Percentiles rank a stretch among this genome's conserved stretches.
phyloP scores from a whole-genome alignment of 2,329 filamentous ascomycete genomes.

The Ophiostoma tasmaniense region DNA sequence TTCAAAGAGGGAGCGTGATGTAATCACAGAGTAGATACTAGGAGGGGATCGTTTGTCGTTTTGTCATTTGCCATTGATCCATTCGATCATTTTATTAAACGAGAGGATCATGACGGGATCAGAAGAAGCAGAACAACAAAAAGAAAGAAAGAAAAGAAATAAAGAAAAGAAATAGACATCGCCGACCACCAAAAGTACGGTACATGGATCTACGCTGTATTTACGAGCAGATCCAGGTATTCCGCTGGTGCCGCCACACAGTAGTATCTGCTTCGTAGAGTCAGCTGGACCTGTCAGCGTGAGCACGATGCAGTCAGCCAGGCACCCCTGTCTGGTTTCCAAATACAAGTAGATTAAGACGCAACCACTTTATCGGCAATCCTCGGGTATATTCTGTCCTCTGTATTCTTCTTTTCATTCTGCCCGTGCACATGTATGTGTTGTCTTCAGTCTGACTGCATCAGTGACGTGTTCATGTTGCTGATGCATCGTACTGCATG shows the following conservation, averaged over 20 bases:
- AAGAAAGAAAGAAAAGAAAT: not conserved
- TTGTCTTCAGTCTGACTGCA: not conserved
- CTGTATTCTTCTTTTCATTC: not conserved
- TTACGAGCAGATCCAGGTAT: not conserved
- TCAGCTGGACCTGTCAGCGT: constrained; percentile 1
- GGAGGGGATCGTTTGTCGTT: too few species aligned
- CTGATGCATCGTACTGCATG: not conserved
- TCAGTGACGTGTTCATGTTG: not conserved
- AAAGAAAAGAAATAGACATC: not conserved
- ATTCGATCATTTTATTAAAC: too few species aligned
- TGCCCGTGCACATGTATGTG: not conserved
- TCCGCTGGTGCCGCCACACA: not conserved
- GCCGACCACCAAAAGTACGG: not conserved
- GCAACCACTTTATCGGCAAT: not conserved
- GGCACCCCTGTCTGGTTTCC: not conserved
- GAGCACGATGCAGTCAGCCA: not conserved
- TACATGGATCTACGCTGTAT: not conserved
- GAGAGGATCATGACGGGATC: too few species aligned
- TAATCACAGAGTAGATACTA: not conserved
- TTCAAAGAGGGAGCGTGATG: not conserved
- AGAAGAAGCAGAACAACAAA: not conserved
- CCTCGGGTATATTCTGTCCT: not conserved
- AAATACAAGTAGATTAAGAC: not conserved
- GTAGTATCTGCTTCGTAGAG: too few species aligned
- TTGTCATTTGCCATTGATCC: too few species aligned